A percentile compares a stretch with the other conserved stretches of the same genome.
These are phyloP conservation scores for Ophiocordyceps robertsii DNA, from an alignment of 2,329 filamentous ascomycete species.

Conservation along the genomic window DNA sequence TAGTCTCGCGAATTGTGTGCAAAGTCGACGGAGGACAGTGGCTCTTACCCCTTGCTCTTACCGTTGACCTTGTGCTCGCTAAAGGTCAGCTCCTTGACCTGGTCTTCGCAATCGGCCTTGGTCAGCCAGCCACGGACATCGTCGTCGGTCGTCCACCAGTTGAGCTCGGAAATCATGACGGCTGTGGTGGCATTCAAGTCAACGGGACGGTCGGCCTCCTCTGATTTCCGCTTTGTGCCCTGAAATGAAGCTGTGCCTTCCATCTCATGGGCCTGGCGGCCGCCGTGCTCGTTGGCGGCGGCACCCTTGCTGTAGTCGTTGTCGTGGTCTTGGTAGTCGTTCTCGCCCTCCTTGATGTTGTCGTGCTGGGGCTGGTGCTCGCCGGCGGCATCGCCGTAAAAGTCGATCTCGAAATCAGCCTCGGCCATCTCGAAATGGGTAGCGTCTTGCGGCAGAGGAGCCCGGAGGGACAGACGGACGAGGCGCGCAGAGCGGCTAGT, in stretches of 20 bases:
- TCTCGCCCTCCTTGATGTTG: slow-evolving; percentile 24
- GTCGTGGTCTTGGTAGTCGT: slow-evolving; percentile 19
- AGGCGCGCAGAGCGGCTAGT: slow-evolving; percentile 1
- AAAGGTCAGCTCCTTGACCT: slow-evolving; percentile 87
- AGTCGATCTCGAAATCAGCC: slow-evolving; percentile 60
- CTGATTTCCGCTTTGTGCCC: slow-evolving; percentile 47
- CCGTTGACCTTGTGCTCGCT: slow-evolving; percentile 98
- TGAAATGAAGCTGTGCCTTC: slow-evolving; percentile 18
- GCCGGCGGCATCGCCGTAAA: slow-evolving; percentile 48
- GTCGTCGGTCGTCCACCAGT: slow-evolving; percentile 96
- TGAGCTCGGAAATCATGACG: slow-evolving; percentile 75
- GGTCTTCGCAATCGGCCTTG: slow-evolving; percentile 66
- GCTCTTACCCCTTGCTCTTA: slow-evolving; percentile 84
- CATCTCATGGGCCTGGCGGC: slow-evolving; percentile 7
- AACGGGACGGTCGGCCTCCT: slow-evolving; percentile 43
- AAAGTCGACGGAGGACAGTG: background rate
- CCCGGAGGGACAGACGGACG: slow-evolving; percentile 1
- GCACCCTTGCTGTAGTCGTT: slow-evolving; percentile 24
- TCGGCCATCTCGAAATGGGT: slow-evolving; percentile 41
- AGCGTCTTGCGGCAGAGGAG: background rate
- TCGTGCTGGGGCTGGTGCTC: slow-evolving; percentile 23
- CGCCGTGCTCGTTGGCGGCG: slow-evolving; percentile 11
- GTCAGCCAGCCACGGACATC: slow-evolving; percentile 80
- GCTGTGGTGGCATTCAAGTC: slow-evolving; percentile 53
- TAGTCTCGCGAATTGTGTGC: background rate